These are phyloP conservation scores for Taxillus chinensis DNA, from an alignment of 164 flowering plant species.

Conservation along the genomic window DNA sequence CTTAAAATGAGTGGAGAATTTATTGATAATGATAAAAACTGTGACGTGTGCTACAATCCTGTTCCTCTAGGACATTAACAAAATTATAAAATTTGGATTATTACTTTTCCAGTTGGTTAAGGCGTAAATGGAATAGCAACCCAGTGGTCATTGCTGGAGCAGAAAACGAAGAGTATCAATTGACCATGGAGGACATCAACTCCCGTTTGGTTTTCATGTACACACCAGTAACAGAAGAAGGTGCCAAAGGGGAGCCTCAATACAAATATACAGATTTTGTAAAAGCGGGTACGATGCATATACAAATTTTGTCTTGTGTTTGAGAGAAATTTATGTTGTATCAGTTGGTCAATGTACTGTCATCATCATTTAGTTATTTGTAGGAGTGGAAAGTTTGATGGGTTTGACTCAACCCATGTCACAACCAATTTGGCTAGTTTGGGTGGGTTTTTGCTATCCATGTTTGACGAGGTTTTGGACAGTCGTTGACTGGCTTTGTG, in stretches of 20 bases:
- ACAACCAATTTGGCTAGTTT: too few relatives aligned
- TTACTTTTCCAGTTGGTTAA: slow-evolving; percentile 63
- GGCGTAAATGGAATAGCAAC: slow-evolving; percentile 88
- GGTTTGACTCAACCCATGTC: too few relatives aligned
- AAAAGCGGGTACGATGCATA: slow-evolving; percentile 65
- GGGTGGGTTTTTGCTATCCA: too few relatives aligned
- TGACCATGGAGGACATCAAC: slow-evolving; percentile 77
- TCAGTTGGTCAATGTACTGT: too few relatives aligned
- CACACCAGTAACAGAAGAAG: slow-evolving; percentile 94
- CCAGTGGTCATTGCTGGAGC: slow-evolving; percentile 89
- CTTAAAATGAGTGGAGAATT: not conserved
- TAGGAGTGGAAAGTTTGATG: too few relatives aligned
- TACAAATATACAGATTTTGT: slow-evolving; percentile 94
- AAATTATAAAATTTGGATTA: not conserved
- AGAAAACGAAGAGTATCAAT: slow-evolving; percentile 76
- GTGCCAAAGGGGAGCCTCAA: slow-evolving; percentile 95
- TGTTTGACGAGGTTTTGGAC: too few relatives aligned
- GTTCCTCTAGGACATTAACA: too few relatives aligned
- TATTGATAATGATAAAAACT: not conserved
- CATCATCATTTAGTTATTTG: too few relatives aligned
- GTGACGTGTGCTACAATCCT: not conserved
- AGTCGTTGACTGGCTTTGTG: too few relatives aligned
- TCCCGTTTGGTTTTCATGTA: slow-evolving; percentile 96
- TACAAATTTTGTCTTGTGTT: not conserved
- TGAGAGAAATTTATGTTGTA: too few relatives aligned